Base-by-base conservation (phyloP, 108 stramenopile species). In the Nitzschia sp. region DNA sequence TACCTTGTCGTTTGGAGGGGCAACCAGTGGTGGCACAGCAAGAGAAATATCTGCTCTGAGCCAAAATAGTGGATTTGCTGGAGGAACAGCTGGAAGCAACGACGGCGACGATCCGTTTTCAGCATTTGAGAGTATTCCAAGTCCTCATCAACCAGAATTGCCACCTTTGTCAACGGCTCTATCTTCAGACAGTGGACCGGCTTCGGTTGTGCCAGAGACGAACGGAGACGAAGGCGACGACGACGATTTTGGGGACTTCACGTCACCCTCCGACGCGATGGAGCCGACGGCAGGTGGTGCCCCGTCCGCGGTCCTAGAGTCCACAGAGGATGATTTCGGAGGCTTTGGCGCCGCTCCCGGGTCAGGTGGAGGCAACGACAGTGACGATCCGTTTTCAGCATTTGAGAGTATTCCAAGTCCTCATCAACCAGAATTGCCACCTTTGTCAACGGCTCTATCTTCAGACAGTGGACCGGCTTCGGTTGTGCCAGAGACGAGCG, bases 61-160 rank as follows among this genome's bases (percentile, higher is more conserved):
- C 13, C 38, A 41, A 41, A 13, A 13, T 9, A 41, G 38, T 41
- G 38, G 38, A 6, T 41, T 41, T 41, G 38, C 38, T 6, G 19
- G 16, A 50, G 4, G 17, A 5, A 4, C 13, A 8, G 48, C 48
- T 11, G 48, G 4, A 5, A 21, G 19, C 19, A 4, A 21, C 5
- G 48, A 21, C 13, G 19, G 19, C 19, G 48, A 50, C 48, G 66
- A 68, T 31, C 52, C 32, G 26, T 53, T 73, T 56, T 13, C 41
- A 15, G 61, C 63, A 2, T 63, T 56, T 73, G 72, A 73, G n/a
- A 57, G 16, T 2, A 60, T 58, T 11, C 16, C 66, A 34, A 25
- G 44, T 3, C 46, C 47, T 9, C 16, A 34, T 6, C 66, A 55
- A 36, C 46, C 16, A 29, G 46, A 52, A 36, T 21, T 25, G 16